A percentile compares a stretch with the other conserved stretches of the same genome.
Evolutionary conservation across 371 early-diverging fungal genomes (phyloP).

Genomic region (Thermomucor indicae-seudaticae): DNA sequence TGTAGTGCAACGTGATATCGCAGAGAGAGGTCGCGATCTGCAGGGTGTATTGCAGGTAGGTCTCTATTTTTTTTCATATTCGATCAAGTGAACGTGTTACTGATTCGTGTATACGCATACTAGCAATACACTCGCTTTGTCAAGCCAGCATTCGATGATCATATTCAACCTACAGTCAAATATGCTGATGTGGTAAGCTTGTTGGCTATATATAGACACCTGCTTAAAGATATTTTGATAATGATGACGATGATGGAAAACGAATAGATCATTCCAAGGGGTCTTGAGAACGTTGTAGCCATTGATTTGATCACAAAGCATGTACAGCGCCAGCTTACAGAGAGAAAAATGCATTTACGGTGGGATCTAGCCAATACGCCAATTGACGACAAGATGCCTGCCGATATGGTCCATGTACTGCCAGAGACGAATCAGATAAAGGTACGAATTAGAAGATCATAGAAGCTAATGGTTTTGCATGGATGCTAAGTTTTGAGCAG

Average conservation of each 20-base stretch:
- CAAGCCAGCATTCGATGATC: constrained; percentile 88
- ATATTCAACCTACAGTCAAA: constrained; percentile 84
- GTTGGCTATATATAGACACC: not conserved
- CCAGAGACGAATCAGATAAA: constrained; percentile 65
- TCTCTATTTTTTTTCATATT: too few relatives aligned
- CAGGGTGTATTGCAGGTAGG: constrained; percentile 70
- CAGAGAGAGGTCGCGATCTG: constrained; percentile 83
- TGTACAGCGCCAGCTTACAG: constrained; percentile 76
- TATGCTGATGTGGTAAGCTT: constrained; percentile 76
- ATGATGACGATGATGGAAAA: not conserved
- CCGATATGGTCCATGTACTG: constrained; percentile 49
- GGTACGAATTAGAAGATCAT: constrained; percentile 15
- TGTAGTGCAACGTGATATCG: constrained; percentile 82
- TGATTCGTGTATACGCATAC: too few relatives aligned
- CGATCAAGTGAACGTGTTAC: too few relatives aligned
- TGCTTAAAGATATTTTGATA: too few relatives aligned
- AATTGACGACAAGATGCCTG: constrained; percentile 37
- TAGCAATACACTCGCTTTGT: constrained; percentile 87
- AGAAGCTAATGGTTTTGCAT: not conserved
- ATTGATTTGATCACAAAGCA: constrained; percentile 89
- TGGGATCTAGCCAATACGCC: constrained; percentile 56
- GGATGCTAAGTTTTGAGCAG: constrained; percentile 11
- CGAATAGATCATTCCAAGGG: constrained; percentile 79
- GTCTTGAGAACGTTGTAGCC: constrained; percentile 85
- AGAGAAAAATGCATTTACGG: constrained; percentile 62